Conservation (phyloP, 352 stramenopile genomes). For the Pythium dissimile region DNA sequence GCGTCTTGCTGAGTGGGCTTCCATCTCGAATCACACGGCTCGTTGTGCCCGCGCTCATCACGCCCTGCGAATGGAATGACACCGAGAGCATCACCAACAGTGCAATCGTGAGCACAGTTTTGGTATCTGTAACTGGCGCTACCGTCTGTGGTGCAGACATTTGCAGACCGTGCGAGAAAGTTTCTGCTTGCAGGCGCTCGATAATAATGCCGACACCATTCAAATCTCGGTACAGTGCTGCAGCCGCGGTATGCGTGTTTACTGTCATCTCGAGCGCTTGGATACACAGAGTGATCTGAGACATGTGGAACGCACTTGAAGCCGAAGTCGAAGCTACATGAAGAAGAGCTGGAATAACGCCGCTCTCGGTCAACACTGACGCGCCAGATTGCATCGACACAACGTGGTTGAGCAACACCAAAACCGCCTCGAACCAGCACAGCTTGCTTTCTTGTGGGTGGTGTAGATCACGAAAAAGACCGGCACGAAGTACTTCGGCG, state of each 20-base stretch:
- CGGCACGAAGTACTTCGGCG: slow-evolving; percentile 47
- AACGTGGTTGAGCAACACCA: slow-evolving; percentile 67
- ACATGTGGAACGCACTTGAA: slow-evolving; percentile 54
- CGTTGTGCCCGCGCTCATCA: slow-evolving; percentile 85
- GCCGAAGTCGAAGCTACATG: slow-evolving; percentile 69
- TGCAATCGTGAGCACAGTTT: slow-evolving; percentile 58
- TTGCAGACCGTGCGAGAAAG: slow-evolving; percentile 11
- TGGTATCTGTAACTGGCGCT: slow-evolving; percentile 44
- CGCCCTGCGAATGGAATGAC: slow-evolving; percentile 83
- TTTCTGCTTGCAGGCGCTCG: slow-evolving; percentile 66
- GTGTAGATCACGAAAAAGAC: slow-evolving; percentile 48
- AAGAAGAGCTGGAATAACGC: slow-evolving; percentile 73
- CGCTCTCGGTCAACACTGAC: slow-evolving; percentile 78
- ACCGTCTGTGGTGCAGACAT: background rate
- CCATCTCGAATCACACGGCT: slow-evolving; percentile 86
- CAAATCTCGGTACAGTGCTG: slow-evolving; percentile 75
- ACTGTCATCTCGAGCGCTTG: slow-evolving; percentile 81
- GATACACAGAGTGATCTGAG: slow-evolving; percentile 74
- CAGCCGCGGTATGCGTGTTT: slow-evolving; percentile 63
- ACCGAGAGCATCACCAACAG: slow-evolving; percentile 78
- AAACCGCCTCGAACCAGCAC: slow-evolving; percentile 77
- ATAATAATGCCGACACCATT: slow-evolving; percentile 85
- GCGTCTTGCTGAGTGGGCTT: slow-evolving; percentile 81
- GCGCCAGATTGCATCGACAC: slow-evolving; percentile 75
- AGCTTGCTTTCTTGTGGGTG: slow-evolving; percentile 50